These are phyloP conservation scores for Thuidium tamariscinum DNA, from an alignment of 225 moss, liverwort and hornwort genomes.

Conservation along the genomic window DNA sequence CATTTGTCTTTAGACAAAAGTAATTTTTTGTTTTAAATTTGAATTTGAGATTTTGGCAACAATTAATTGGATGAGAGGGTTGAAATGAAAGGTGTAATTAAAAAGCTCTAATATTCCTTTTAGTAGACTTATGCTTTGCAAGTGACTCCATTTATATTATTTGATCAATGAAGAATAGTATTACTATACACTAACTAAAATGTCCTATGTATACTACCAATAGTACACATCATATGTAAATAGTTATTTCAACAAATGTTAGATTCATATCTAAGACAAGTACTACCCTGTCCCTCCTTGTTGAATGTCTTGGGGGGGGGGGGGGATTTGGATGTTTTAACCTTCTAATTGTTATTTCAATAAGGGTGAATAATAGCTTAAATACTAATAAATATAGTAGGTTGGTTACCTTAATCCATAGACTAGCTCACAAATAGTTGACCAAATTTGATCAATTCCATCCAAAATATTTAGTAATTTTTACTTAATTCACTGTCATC, in stretches of 20 bases:
- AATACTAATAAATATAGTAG: background rate
- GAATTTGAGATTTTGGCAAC: too few species aligned
- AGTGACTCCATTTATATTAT: too few species aligned
- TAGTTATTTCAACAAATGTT: background rate
- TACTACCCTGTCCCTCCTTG: background rate
- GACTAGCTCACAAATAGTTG: accelerated
- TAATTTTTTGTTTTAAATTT: too few species aligned
- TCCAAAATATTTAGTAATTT: background rate
- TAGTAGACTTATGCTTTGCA: too few species aligned
- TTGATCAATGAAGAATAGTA: too few species aligned
- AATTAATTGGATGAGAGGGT: too few species aligned
- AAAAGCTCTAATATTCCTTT: background rate
- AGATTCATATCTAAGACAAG: background rate
- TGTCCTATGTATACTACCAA: background rate
- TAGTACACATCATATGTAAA: background rate
- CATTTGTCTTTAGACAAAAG: too few species aligned
- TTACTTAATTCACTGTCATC: background rate
- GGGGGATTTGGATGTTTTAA: background rate
- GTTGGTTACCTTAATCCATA: background rate
- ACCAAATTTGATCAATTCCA: background rate
- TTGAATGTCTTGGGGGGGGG: accelerated
- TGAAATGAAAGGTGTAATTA: background rate
- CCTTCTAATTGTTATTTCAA: background rate
- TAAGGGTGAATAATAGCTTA: background rate
- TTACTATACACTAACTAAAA: background rate